These are phyloP conservation scores for Elsinoe fawcettii DNA, from an alignment of 2,329 filamentous ascomycete genomes.

Conservation along the genomic window DNA sequence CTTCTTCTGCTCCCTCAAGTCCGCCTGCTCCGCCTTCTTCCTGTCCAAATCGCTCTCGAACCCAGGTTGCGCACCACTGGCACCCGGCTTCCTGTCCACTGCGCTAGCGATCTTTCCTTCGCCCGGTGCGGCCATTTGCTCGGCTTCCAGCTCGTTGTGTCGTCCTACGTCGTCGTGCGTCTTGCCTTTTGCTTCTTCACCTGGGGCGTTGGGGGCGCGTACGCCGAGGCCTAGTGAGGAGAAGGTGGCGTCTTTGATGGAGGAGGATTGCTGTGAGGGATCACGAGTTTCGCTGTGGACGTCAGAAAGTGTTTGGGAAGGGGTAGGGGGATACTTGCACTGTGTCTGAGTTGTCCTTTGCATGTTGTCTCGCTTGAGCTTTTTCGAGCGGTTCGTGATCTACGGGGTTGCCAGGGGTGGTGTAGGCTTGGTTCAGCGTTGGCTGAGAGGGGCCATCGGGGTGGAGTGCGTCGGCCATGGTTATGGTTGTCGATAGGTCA, in stretches of 20 bases:
- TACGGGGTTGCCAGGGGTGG: constrained; percentile 40
- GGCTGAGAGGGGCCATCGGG: constrained; percentile 39
- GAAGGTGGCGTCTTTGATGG: constrained; percentile 30
- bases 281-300: constrained; percentile 30
- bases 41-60: constrained; percentile 40
- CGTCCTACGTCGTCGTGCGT: constrained; percentile 36
- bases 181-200: constrained; percentile 37
- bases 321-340: constrained; percentile 14
- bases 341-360: constrained; percentile 24
- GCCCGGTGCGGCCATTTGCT: constrained; percentile 42
- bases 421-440: constrained; percentile 38
- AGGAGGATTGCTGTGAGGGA: constrained; percentile 31
- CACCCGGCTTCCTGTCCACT: constrained; percentile 33
- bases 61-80: constrained; percentile 31
- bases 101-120: constrained; percentile 39
- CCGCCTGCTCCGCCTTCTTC: constrained; percentile 45
- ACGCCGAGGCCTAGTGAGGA: constrained; percentile 36
- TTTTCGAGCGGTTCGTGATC: constrained; percentile 35
- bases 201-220: constrained; percentile 34
- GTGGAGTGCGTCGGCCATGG: constrained; percentile 34
- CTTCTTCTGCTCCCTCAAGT: constrained; percentile 35
- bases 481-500: constrained; percentile 14
- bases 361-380: constrained; percentile 28
- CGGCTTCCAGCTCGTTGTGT: constrained; percentile 39
- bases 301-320: constrained; percentile 6